Base-by-base conservation (phyloP, 73 alveolate genomes). In the Durusdinium trenchii region DNA sequence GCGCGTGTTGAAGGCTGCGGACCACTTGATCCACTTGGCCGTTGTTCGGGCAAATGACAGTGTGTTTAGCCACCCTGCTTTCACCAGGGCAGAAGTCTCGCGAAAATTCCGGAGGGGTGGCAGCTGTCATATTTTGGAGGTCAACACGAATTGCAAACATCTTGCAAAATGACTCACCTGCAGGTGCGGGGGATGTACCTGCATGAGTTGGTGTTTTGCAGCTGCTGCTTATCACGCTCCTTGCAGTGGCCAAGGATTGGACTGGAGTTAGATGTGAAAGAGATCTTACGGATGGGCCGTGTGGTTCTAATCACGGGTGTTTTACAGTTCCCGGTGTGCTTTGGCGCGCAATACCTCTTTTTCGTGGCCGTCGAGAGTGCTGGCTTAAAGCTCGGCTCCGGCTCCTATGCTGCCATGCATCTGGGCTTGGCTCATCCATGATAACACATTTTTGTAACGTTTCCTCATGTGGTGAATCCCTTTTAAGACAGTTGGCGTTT, bases 211-310 rank as follows among this genome's bases (percentile, higher is more conserved):
- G 64, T 9, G 20, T 20, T 20, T 12, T 20, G 20, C 28, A 20
- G 9, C 20, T 54, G 28, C 64, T 54, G 64, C 64, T 54, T 54
- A 54, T 54, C n/a, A n/a, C n/a, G n/a, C n/a, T n/a, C n/a, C n/a
- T n/a, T n/a, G n/a, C n/a, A 60, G 30, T 32, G 9, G 42, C 38
- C 14, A 2, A 35, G 35, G 52, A 84, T 54, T 54, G 89, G 98
- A 45, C 48, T 91, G 98, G 98, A 91, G 78, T 57, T 91, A 78
- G 98, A 91, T 20, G 98, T 91, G 46, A 71, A 91, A 47, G 98
- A 91, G 89, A 91, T 91, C 45, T 60, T 91, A 52, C 98, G 98
- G 43, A 91, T 91, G 98, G 98, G 98, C 12, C 98, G 98, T 9
- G 98, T 91, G 76, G 98, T 91, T 71, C 89, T 91, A 50, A 54